A percentile compares a stretch with the other conserved stretches of the same genome.
Evolutionary conservation across 2,329 filamentous ascomycete genomes (phyloP).

Genomic region (Colletotrichum caudatum): DNA sequence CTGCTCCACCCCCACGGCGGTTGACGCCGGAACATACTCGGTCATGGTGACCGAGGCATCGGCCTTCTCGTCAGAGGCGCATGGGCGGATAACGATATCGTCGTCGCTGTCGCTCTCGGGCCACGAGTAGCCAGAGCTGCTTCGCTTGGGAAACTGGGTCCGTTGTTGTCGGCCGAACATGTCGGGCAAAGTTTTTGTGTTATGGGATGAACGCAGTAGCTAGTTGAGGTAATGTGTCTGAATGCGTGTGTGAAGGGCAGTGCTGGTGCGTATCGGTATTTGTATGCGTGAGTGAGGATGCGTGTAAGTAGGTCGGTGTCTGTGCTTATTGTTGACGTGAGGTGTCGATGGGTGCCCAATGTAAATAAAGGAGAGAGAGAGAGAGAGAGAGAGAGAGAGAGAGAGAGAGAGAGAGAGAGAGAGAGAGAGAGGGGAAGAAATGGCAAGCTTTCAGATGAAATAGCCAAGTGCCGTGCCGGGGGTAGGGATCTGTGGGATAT

Average conservation of each 20-base stretch:
- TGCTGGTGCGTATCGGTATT: not conserved
- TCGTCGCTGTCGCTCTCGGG: slow-evolving; percentile 41
- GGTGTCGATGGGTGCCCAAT: slow-evolving; percentile 17
- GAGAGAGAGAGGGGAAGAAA: not conserved
- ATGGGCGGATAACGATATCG: slow-evolving; percentile 39
- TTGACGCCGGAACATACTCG: slow-evolving; percentile 28
- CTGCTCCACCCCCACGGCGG: slow-evolving; percentile 8
- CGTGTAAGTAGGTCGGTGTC: slow-evolving; percentile 2
- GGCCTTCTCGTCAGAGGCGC: slow-evolving; percentile 35
- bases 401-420: too few relatives aligned
- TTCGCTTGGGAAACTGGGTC: slow-evolving; percentile 26
- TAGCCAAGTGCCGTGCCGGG: slow-evolving; percentile 17
- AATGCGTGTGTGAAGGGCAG: not conserved
- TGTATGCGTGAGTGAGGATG: not conserved
- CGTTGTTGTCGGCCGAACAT: slow-evolving; percentile 37
- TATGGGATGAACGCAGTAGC: not conserved
- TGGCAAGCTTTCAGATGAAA: slow-evolving; percentile 16
- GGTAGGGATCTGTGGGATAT: slow-evolving; percentile 2
- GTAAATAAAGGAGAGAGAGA: not conserved
- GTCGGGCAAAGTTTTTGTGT: not conserved
- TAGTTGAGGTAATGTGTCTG: not conserved
- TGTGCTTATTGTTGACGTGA: slow-evolving; percentile 18
- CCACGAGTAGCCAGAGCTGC: slow-evolving; percentile 37
- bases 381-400: too few relatives aligned
- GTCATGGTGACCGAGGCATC: slow-evolving; percentile 38